These are phyloP conservation scores for Aspergillus sparsus DNA, from an alignment of 495 filamentous ascomycete species.

Conservation along the genomic window DNA sequence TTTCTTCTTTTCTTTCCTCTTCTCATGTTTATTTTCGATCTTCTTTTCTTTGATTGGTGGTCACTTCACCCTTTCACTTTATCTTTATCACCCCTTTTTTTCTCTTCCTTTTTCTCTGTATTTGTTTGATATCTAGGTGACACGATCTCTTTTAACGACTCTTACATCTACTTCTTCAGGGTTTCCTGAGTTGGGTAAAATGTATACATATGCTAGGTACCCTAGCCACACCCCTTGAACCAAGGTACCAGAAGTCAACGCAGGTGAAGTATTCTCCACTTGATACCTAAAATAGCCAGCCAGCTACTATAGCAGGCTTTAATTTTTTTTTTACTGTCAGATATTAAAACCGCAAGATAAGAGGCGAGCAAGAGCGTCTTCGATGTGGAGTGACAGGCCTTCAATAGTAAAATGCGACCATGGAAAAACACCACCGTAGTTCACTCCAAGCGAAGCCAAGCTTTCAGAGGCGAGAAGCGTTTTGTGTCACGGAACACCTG, in stretches of 20 bases:
- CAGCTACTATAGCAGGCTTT: no score
- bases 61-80: no score
- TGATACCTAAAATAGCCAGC: no score
- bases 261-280: no score
- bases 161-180: neutral
- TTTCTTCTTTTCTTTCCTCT: neutral
- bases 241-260: no score
- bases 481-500: neutral
- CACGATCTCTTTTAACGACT: neutral
- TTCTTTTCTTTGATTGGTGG: neutral
- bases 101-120: neutral
- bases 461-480: slow-evolving; percentile 10
- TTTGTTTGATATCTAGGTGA: neutral
- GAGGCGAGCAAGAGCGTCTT: no score
- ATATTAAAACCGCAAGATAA: no score
- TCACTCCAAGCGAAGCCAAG: neutral
- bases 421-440: no score
- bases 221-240: neutral
- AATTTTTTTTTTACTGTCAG: no score
- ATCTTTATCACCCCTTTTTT: neutral
- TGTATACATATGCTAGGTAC: neutral
- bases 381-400: no score
- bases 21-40: neutral
- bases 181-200: neutral
- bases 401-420: no score